These are phyloP conservation scores for Delonix regia DNA, from an alignment of 306 rosid species.

Conservation along the genomic window DNA sequence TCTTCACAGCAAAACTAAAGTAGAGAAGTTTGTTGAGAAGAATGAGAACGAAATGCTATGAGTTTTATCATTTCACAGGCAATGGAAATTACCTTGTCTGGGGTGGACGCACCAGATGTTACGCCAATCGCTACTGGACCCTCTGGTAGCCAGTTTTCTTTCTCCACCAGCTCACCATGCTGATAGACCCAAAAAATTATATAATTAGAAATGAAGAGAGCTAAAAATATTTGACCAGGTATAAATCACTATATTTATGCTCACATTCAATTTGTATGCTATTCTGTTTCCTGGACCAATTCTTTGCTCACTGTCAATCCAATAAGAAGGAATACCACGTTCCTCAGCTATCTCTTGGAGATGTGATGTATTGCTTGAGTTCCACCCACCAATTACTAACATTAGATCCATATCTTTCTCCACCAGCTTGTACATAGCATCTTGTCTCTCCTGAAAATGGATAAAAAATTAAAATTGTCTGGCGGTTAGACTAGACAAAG, in stretches of 20 bases:
- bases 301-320: constrained; percentile 95
- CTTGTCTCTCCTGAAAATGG: constrained; percentile 87
- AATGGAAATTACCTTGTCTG: constrained; percentile 82
- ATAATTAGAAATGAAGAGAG: constrained; percentile 15
- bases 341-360: constrained; percentile 97
- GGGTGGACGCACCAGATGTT: constrained; percentile 98
- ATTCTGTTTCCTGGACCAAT: constrained; percentile 97
- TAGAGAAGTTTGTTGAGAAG: constrained; percentile 9
- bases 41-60: constrained; percentile 24
- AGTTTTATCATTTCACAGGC: not conserved
- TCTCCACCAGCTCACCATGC: constrained; percentile 98
- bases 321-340: constrained; percentile 92
- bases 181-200: constrained; percentile 32
- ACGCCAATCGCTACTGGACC: constrained; percentile 90
- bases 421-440: constrained; percentile 97
- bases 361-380: constrained; percentile 95
- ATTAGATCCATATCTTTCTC: constrained; percentile 80
- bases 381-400: constrained; percentile 96
- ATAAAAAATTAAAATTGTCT: constrained; percentile 8
- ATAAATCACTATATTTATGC: constrained; percentile 31
- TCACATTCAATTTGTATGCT: constrained; percentile 79
- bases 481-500: not conserved
- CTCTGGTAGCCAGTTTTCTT: constrained; percentile 79
- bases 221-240: constrained; percentile 10
- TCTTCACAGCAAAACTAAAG: not conserved